These are phyloP conservation scores for Rubus parviflorus DNA, from an alignment of 306 rosid species.

Conservation along the genomic window DNA sequence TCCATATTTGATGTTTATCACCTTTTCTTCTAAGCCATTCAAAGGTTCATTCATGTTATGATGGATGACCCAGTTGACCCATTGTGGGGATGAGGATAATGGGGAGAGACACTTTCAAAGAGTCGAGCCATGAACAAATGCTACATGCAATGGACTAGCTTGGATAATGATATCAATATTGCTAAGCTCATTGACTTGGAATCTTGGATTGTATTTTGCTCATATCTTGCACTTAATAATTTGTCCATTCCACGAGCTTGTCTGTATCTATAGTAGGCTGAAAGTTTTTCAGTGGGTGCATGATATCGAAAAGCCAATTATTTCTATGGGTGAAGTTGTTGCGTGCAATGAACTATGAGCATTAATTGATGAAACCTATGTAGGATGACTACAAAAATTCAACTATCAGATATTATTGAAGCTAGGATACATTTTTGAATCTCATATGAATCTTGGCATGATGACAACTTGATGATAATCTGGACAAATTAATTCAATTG, in stretches of 20 bases:
- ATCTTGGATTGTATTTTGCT: background rate
- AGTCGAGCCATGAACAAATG: too few species aligned
- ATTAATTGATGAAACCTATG: too few species aligned
- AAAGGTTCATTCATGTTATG: background rate
- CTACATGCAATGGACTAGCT: too few species aligned
- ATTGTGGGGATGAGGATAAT: background rate
- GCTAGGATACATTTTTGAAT: background rate
- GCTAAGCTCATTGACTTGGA: too few species aligned
- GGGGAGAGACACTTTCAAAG: background rate
- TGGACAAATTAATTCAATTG: too few species aligned
- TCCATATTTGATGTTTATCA: background rate
- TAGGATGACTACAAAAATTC: too few species aligned
- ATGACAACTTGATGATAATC: too few species aligned
- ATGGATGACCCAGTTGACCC: background rate
- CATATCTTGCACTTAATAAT: slow-evolving; percentile 6
- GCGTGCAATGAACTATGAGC: background rate
- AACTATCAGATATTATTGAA: background rate
- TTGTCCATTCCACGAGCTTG: background rate
- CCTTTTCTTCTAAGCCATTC: background rate
- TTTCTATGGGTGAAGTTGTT: background rate
- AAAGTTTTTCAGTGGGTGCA: background rate
- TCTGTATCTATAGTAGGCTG: background rate
- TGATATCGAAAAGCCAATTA: background rate
- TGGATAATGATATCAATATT: too few species aligned
- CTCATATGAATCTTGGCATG: too few species aligned